Evolutionary conservation across 2,329 filamentous ascomycete species (phyloP), one percentile per base, ranked within the genome.

Genomic region (Nannizziopsis barbatae): DNA sequence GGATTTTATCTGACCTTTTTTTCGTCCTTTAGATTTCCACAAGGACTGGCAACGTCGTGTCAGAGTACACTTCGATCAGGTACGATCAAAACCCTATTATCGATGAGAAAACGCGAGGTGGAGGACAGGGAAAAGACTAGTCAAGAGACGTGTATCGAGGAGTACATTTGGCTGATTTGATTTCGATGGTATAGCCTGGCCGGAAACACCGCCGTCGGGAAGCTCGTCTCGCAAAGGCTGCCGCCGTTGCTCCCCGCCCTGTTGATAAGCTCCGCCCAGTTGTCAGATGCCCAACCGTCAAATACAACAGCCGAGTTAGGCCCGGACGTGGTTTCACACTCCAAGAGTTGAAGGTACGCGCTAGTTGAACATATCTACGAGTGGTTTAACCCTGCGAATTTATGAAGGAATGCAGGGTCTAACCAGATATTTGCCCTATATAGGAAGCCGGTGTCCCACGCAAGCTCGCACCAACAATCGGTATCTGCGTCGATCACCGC

Each of bases 41-140:
- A 95, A 95, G 87, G 89, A 98, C 81, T 98, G 92, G 92, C 89
- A 96, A 76, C 86, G 88, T 77, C 86, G 89, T 77, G 92, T 98
- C 71, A 86, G 88, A 76, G 86, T 86, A 75, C 92, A 98, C 81
- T 98, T 98, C 79, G 88, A 98, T 80, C 92, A 96, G 88, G 90
- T 94, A 90, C 73, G 74, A 70, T 39, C 37, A 17, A 4, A n/a
- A 8, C 17, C 39, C 42, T 32, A 35, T 45, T 3, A 35, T 32
- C 35, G 18, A 20, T 32, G 35, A 37, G 40, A 40, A 11, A 46
- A 31, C 40, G 2, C 2, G 31, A 45, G n/a, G 38, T 35, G 10
- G 15, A 32, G 30, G 14, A 5, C 12, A 9, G 17, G 14, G 33
- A 10, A 11, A 30, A 31, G 10, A 37, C 7, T 3, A 18, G 27